A percentile compares a stretch with the other conserved stretches of the same genome.
These are phyloP conservation scores for Nowakowskiella sp. DNA, from an alignment of 192 early-diverging fungal species.

Conservation along the genomic window DNA sequence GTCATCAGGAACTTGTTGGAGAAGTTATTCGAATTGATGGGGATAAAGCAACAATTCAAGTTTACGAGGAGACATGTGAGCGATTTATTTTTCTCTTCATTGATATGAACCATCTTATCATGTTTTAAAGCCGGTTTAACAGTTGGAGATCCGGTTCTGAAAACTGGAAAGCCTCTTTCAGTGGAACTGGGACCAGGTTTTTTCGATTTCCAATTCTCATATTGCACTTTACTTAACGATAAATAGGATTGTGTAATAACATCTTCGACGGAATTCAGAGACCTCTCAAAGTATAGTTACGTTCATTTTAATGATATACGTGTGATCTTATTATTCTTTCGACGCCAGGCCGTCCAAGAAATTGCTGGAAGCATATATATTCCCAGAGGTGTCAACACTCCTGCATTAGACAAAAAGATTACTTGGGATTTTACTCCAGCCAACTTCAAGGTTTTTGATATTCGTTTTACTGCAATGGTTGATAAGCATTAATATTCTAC, in stretches of 20 bases:
- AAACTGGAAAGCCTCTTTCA: constrained; percentile 95
- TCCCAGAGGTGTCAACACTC: constrained; percentile 97
- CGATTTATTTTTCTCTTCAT: constrained; percentile 2
- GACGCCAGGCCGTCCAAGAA: constrained; percentile 73
- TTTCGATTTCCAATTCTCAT: constrained; percentile 6
- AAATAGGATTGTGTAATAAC: constrained; percentile 70
- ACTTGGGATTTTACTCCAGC: constrained; percentile 93
- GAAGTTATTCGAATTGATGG: constrained; percentile 99
- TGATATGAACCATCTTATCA: constrained; percentile 2
- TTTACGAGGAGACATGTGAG: constrained; percentile 97
- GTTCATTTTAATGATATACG: not conserved
- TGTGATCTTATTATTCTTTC: not conserved
- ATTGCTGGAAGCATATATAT: constrained; percentile 95
- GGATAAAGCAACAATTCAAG: constrained; percentile 99
- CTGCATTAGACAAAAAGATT: constrained; percentile 83
- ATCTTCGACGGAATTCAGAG: constrained; percentile 99
- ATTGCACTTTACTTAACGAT: constrained; percentile 1
- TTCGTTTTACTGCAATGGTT: not conserved
- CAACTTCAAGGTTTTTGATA: constrained; percentile 65
- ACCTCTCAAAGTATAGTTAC: constrained; percentile 69
- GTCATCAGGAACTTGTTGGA: constrained; percentile 93
- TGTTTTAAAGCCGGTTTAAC: constrained; percentile 74
- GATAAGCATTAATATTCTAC: not conserved
- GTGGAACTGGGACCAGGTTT: constrained; percentile 97
- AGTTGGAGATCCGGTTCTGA: constrained; percentile 97